Evolutionary conservation across 257 asterid genomes (phyloP), one percentile per base, ranked within the genome.

Genomic region (Petunia secreta): DNA sequence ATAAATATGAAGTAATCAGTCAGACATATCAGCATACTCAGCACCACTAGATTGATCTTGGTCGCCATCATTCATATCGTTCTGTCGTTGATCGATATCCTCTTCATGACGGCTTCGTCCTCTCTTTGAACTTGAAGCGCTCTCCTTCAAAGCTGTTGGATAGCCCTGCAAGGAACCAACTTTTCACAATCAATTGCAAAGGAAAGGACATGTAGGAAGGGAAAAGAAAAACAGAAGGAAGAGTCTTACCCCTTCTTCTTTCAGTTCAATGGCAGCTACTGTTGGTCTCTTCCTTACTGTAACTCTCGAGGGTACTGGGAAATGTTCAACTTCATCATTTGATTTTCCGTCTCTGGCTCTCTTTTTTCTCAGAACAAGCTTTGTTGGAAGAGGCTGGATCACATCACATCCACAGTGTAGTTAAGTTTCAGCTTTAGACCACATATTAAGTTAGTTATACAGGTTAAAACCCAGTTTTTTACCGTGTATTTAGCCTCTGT

Each of bases 331-430:
- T 82, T 92, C 97, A 2, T 94, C 96, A 3, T 79, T 85, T 55
- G 96, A 87, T 83, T 94, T 94, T 66, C 97, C 97, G 43, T 94
- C 97, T 82, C 87, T 87, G 1, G 97, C 97, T 71, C 97, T 89
- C 89, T 94, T 94, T 85, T 94, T 94, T 84, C 97, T 89, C 79
- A 88, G 76, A 50, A 85, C 78, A 68, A 88, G 91, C 81, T 86
- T 88, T 15, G 90, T 88, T 6, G 91, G 90, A 77, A 88, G 86
- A 73, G 95, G 98, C 98, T 93, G 83, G 79, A 81, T 25, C 37
- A 69, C 65, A 55, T 74, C 55, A 66, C 44, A 71, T 50, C 62
- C 62, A 46, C 36, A n/a, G 46, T 50, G 59, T 16, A 38, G 39
- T 69, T 14, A 73, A 73, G 36, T 73, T 73, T n/a, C 78, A 73